Conservation (phyloP, 2,329 filamentous ascomycete species). For the Sporothrix brunneoviolacea region DNA sequence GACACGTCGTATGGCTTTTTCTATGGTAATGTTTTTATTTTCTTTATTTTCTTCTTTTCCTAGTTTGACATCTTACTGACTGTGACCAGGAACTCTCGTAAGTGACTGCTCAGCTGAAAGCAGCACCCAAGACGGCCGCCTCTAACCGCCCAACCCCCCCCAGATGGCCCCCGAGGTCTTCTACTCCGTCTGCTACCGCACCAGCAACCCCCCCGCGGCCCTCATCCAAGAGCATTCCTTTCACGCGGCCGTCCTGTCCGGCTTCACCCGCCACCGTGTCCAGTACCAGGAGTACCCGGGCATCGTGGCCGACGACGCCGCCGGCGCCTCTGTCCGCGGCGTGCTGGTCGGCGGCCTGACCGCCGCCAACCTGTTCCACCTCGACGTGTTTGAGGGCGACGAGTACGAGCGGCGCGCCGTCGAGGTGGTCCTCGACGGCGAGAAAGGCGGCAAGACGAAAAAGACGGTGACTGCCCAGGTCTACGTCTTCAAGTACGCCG, state of each 20-base stretch:
- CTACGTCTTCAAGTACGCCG: constrained; percentile 55
- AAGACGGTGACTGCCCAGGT: constrained; percentile 49
- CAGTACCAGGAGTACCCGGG: constrained; percentile 70
- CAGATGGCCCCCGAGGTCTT: constrained; percentile 83
- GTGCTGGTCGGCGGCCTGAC: constrained; percentile 73
- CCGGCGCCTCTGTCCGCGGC: constrained; percentile 59
- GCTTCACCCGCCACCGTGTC: constrained; percentile 66
- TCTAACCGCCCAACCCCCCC: background rate
- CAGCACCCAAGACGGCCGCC: too few relatives aligned
- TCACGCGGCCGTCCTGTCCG: constrained; percentile 67
- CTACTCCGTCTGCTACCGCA: constrained; percentile 72
- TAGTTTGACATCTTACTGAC: background rate
- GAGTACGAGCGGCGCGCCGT: constrained; percentile 59
- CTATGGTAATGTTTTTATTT: constrained; percentile 44
- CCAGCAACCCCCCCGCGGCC: constrained; percentile 39
- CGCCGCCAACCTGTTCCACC: constrained; percentile 62
- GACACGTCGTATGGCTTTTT: constrained; percentile 41
- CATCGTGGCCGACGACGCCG: constrained; percentile 49
- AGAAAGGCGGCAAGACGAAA: background rate
- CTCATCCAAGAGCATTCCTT: constrained; percentile 53
- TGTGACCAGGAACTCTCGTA: constrained; percentile 34
- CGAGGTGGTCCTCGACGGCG: constrained; percentile 41
- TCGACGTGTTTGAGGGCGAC: constrained; percentile 76
- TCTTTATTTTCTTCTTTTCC: background rate
- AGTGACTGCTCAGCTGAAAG: background rate